These are phyloP conservation scores for Arbutus unedo DNA, from an alignment of 148 eudicot genomes.

Conservation along the genomic window DNA sequence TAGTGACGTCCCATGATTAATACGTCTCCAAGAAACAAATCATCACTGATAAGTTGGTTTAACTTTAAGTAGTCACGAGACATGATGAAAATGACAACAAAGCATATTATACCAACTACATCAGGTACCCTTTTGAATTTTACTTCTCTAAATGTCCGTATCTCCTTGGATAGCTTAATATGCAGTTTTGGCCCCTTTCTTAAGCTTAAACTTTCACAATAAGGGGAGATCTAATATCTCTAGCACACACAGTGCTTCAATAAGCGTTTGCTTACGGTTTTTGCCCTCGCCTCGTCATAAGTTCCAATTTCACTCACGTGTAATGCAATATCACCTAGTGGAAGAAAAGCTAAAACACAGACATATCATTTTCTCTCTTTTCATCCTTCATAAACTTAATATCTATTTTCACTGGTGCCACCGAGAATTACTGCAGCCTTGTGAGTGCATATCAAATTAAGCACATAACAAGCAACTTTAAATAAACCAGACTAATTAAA, in stretches of 20 bases:
- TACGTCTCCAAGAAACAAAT: not conserved
- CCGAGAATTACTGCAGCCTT: not conserved
- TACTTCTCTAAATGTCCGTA: not conserved
- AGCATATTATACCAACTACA: not conserved
- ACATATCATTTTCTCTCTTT: not conserved
- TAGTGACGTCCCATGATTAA: not conserved
- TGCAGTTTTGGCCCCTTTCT: not conserved
- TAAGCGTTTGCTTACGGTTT: not conserved
- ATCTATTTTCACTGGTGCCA: not conserved
- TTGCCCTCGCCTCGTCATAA: not conserved
- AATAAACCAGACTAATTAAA: slow-evolving; percentile 3
- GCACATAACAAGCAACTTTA: not conserved
- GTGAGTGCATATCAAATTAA: not conserved
- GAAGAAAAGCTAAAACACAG: not conserved
- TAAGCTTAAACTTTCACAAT: not conserved
- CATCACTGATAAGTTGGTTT: not conserved
- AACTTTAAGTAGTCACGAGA: not conserved
- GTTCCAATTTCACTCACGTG: not conserved
- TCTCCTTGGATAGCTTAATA: not conserved
- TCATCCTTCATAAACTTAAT: not conserved
- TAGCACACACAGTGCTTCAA: not conserved
- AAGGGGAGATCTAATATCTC: not conserved
- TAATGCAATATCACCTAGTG: not conserved
- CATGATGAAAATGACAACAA: not conserved
- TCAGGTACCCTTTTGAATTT: not conserved